phyloP scores from a whole-genome alignment of 331 rosid species.

The Spiraea crenata region DNA sequence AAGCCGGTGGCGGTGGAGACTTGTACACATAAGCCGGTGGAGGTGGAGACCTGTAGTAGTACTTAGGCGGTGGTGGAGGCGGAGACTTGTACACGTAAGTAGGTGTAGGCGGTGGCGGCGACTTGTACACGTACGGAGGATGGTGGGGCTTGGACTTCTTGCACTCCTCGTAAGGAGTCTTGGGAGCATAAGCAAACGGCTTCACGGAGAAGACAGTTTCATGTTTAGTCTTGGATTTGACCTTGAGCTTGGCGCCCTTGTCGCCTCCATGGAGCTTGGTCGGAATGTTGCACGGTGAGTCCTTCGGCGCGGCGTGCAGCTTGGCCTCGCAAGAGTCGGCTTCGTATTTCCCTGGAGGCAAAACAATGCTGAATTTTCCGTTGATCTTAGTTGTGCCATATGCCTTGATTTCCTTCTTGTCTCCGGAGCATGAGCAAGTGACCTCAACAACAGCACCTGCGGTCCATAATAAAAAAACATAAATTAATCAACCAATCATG shows the following conservation, averaged over 20 bases:
- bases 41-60: conserved; percentile 36
- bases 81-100: conserved; percentile 40
- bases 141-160: conserved; percentile 44
- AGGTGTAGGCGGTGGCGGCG: conserved; percentile 32
- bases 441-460: conserved; percentile 78
- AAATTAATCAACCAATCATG: not conserved
- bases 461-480: not conserved
- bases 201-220: conserved; percentile 67
- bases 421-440: conserved; percentile 57
- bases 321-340: conserved; percentile 61
- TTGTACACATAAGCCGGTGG: conserved; percentile 23
- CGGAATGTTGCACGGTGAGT: conserved; percentile 66
- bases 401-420: conserved; percentile 50
- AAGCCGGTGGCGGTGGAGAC: conserved; percentile 33
- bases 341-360: conserved; percentile 57
- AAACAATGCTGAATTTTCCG: conserved; percentile 65
- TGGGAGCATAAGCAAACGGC: conserved; percentile 80
- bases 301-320: conserved; percentile 71
- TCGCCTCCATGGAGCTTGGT: conserved; percentile 59
- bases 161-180: conserved; percentile 64
- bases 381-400: conserved; percentile 75
- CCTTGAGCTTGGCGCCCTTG: conserved; percentile 45
- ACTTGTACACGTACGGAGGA: conserved; percentile 53
- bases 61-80: conserved; percentile 47
- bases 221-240: conserved; percentile 57